Conservation (phyloP, 202 grass and related monocot species). For the Saccharum hybrid region DNA sequence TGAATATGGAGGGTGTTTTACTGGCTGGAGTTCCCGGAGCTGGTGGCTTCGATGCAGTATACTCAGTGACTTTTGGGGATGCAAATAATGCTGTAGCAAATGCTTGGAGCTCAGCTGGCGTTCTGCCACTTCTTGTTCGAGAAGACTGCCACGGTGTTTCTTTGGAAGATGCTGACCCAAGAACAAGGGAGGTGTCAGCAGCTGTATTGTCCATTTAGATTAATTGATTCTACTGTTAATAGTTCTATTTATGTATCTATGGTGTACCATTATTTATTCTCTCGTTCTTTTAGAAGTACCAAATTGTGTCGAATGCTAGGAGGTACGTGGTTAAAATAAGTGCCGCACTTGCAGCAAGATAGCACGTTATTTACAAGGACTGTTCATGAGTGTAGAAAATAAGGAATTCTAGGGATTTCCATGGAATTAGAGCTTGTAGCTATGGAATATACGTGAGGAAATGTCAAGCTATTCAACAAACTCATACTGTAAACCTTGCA, state of each 20-base stretch:
- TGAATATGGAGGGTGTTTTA: conserved; percentile 85
- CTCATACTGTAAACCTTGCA: neutral
- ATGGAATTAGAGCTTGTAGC: conserved; percentile 13
- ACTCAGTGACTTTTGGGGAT: conserved; percentile 79
- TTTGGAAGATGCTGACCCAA: conserved; percentile 87
- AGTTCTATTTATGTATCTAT: conserved; percentile 14
- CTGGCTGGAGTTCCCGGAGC: conserved; percentile 93
- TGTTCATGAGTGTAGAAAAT: conserved; percentile 36
- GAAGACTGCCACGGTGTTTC: conserved; percentile 80
- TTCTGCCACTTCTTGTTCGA: conserved; percentile 78
- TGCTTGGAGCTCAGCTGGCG: conserved; percentile 65
- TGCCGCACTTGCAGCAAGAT: conserved; percentile 25
- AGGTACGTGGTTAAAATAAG: conserved; percentile 42
- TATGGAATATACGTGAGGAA: neutral
- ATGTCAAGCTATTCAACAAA: conserved; percentile 19
- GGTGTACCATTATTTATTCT: conserved; percentile 17
- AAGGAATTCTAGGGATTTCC: neutral
- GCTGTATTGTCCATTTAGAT: conserved; percentile 75
- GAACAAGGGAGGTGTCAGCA: conserved; percentile 75
- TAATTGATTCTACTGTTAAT: conserved; percentile 43
- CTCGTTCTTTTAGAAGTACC: conserved; percentile 45
- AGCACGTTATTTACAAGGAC: conserved; percentile 21
- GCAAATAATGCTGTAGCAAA: conserved; percentile 59
- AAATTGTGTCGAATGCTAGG: conserved; percentile 7
- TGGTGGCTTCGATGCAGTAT: conserved; percentile 91